Base-by-base conservation (phyloP, 108 stramenopile genomes). In the Nitzschia palea region DNA sequence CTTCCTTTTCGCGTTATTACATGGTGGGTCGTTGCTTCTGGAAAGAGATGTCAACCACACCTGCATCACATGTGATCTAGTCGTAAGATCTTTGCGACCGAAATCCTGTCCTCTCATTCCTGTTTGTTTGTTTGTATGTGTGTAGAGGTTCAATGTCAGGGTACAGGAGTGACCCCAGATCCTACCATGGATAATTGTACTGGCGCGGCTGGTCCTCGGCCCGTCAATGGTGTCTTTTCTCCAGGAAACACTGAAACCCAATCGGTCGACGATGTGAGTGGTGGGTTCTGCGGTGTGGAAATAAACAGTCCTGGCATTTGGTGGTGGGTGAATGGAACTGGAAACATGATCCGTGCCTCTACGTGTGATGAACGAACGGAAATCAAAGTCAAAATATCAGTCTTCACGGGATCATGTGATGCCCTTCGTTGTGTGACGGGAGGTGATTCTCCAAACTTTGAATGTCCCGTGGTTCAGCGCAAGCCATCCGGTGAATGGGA, bases 371-470 rank as follows among this genome's bases (percentile, higher is more conserved):
- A 33, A 5, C 15, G 61, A 25, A 77, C 76, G 8, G 44, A 67
- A 15, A 65, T 70, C 63, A 70, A 77, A 34, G 52, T 54, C 26
- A 77, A 77, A 43, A 70, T 77, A 17, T 70, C 59, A 28, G 57
- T 77, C 4, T 77, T 77, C 54, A 56, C 67, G 36, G 67, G 74
- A 35, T 34, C 67, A 4, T 76, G 74, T 27, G 59, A 48, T 37
- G 34, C 31, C 1, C 51, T 68, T 48, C 22, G 27, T 17, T 76
- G 74, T 61, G 65, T 65, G 26, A 47, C 43, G 6, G 73, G 62
- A 5, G 2, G 15, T 28, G 28, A 14, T 6, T 6, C 18, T 14
- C 73, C 73, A 3, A 59, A 74, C 57, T 74, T 44, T 61, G 73
- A 66, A 52, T 74, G 73, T 32, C 8, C 52, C n/a, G 10, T 61